Conservation (phyloP, 2,329 filamentous ascomycete species). For the Colletotrichum camelliae region DNA sequence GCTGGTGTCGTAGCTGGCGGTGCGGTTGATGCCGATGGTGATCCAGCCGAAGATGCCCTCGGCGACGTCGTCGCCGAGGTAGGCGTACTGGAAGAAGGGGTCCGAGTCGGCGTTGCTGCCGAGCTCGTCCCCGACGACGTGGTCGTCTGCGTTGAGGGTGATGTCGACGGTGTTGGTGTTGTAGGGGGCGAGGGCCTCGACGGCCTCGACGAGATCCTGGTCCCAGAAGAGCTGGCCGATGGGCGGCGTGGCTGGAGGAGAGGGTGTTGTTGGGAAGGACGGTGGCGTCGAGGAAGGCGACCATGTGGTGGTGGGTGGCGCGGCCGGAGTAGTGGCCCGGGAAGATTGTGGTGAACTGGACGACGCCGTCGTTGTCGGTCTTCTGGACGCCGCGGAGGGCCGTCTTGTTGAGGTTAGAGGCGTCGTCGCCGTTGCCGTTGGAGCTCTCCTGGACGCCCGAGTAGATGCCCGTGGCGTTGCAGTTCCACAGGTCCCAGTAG, state of each 20-base stretch:
- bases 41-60: conserved; percentile 57
- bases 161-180: conserved; percentile 4
- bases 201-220: conserved; percentile 1
- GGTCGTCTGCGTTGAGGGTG: conserved; percentile 39
- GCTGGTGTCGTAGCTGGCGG: not conserved
- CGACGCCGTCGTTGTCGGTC: conserved; percentile 25
- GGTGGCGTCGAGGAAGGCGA: conserved; percentile 8
- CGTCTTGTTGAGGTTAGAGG: conserved; percentile 2
- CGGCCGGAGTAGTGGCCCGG: conserved; percentile 51
- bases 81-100: conserved; percentile 57
- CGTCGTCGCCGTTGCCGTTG: conserved; percentile 5
- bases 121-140: conserved; percentile 45
- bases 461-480: conserved; percentile 47
- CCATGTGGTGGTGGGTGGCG: conserved; percentile 52
- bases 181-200: conserved; percentile 13
- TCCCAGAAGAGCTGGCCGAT: conserved; percentile 20
- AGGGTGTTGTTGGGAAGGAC: conserved; percentile 47
- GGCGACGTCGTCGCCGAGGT: conserved; percentile 50
- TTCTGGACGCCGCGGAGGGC: conserved; percentile 16
- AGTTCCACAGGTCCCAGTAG: conserved; percentile 26
- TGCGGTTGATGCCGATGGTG: conserved; percentile 43
- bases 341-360: conserved; percentile 48
- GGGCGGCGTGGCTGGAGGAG: conserved; percentile 44
- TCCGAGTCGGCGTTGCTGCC: conserved; percentile 51
- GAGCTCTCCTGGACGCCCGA: conserved; percentile 29